phyloP scores from a whole-genome alignment of 2,329 filamentous ascomycete species.

The Pestalotiopsis sp. region DNA sequence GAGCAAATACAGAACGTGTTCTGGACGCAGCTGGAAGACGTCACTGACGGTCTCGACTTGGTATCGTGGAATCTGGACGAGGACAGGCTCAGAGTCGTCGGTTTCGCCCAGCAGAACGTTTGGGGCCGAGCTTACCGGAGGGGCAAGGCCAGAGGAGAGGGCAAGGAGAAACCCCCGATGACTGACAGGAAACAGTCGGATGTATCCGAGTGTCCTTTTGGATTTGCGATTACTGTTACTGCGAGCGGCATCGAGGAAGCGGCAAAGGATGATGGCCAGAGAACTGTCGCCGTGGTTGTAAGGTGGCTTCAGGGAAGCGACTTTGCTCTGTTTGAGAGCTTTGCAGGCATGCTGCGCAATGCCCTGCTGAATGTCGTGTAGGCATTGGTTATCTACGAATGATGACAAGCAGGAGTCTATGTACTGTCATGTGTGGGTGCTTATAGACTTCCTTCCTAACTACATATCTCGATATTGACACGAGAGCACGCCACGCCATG shows the following conservation, averaged over 20 bases:
- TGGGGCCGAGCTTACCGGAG: constrained; percentile 78
- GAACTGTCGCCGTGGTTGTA: constrained; percentile 49
- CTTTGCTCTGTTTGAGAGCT: constrained; percentile 78
- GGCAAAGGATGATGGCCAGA: constrained; percentile 25
- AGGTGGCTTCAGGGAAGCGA: constrained; percentile 80
- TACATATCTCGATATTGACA: too few relatives aligned
- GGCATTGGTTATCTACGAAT: not conserved
- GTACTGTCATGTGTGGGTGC: not conserved
- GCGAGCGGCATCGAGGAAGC: constrained; percentile 26
- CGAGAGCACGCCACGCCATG: too few relatives aligned
- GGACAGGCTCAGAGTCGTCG: constrained; percentile 55
- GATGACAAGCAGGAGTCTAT: too few relatives aligned
- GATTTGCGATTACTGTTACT: constrained; percentile 57
- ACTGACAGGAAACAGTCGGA: constrained; percentile 22
- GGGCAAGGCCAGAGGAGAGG: constrained; percentile 41
- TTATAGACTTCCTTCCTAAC: too few relatives aligned
- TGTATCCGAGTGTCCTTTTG: constrained; percentile 48
- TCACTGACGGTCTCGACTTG: constrained; percentile 60
- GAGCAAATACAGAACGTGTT: constrained; percentile 30
- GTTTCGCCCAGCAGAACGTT: constrained; percentile 69
- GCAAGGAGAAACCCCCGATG: constrained; percentile 15
- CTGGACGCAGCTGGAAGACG: constrained; percentile 39
- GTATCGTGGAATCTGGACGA: constrained; percentile 65
- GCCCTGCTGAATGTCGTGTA: constrained; percentile 12
- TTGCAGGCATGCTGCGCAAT: constrained; percentile 70